Evolutionary conservation across 495 filamentous ascomycete genomes (phyloP).

Genomic region (Penicillium chermesinum): DNA sequence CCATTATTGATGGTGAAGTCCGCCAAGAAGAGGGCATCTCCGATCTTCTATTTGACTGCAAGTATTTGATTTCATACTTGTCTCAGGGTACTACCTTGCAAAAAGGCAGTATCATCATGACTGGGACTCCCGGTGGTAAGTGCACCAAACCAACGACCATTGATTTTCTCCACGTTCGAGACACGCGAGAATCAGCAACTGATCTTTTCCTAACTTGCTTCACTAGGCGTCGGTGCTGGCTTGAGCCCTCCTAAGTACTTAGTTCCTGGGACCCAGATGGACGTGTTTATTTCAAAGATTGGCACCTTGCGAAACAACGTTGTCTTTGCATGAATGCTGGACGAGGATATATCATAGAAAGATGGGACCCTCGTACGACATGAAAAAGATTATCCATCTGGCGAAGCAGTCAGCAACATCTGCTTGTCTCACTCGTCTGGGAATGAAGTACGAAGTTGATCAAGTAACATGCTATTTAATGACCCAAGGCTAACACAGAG

Average conservation of each 20-base stretch:
- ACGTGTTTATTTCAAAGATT: conserved; percentile 30
- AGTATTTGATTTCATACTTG: conserved; percentile 60
- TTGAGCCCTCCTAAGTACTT: conserved; percentile 32
- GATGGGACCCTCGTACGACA: too few species aligned
- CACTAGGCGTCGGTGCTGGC: conserved; percentile 28
- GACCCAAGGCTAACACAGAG: too few species aligned
- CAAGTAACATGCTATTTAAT: too few species aligned
- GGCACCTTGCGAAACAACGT: conserved; percentile 33
- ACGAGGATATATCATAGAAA: too few species aligned
- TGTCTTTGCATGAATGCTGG: conserved; percentile 1
- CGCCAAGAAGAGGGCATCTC: conserved; percentile 59
- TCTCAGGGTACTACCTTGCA: conserved; percentile 65
- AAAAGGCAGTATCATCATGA: conserved; percentile 73
- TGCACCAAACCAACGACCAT: too few species aligned
- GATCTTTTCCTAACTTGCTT: too few species aligned
- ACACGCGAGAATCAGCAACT: too few species aligned
- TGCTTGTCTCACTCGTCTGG: too few species aligned
- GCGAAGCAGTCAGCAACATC: too few species aligned
- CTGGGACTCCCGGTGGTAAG: conserved; percentile 53
- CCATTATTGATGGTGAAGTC: conserved; percentile 57
- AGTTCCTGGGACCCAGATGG: conserved; percentile 34
- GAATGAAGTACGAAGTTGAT: too few species aligned
- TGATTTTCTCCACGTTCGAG: background rate
- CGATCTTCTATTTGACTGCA: conserved; percentile 69
- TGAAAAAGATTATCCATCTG: too few species aligned